phyloP scores from a whole-genome alignment of 2,329 filamentous ascomycete genomes.

The Beauveria caledonica region DNA sequence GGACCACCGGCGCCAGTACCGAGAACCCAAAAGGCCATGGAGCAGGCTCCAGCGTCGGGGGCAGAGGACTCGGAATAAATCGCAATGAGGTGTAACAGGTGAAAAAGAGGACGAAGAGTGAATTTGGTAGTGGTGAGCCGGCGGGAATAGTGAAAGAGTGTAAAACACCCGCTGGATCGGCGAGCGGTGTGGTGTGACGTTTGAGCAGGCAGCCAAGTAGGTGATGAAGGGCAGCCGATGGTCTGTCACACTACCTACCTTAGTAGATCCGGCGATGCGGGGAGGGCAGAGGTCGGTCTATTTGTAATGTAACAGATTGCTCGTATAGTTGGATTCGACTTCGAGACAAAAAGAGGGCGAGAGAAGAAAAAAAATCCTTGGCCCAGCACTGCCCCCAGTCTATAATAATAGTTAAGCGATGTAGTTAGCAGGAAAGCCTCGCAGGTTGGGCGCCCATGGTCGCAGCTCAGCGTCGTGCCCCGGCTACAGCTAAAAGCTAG shows the following conservation, averaged over 20 bases:
- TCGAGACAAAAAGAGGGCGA: neutral
- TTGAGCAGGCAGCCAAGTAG: neutral
- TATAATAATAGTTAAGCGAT: neutral
- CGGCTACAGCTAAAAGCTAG: neutral
- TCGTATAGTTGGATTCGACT: neutral
- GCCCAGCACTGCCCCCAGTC: constrained; percentile 5
- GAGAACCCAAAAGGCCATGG: constrained; percentile 33
- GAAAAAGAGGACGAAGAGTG: neutral
- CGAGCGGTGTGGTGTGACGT: constrained; percentile 8
- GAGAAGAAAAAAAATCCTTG: neutral
- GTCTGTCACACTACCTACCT: neutral
- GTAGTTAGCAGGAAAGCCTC: neutral
- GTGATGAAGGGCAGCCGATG: neutral
- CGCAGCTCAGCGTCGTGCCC: neutral
- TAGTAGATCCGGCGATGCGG: neutral
- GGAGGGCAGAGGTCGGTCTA: neutral
- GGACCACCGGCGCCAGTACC: constrained; percentile 19
- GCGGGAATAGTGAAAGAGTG: neutral
- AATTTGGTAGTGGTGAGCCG: neutral
- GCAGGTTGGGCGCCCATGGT: constrained; percentile 4
- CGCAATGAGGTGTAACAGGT: too few relatives aligned
- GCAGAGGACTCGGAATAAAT: neutral
- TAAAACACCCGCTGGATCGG: neutral
- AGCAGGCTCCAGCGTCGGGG: constrained; percentile 23
- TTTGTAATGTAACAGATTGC: neutral